A percentile compares a stretch with the other conserved stretches of the same genome.
Evolutionary conservation across 768 basidiomycete genomes (phyloP).

Genomic region (Kwoniella shandongensis): DNA sequence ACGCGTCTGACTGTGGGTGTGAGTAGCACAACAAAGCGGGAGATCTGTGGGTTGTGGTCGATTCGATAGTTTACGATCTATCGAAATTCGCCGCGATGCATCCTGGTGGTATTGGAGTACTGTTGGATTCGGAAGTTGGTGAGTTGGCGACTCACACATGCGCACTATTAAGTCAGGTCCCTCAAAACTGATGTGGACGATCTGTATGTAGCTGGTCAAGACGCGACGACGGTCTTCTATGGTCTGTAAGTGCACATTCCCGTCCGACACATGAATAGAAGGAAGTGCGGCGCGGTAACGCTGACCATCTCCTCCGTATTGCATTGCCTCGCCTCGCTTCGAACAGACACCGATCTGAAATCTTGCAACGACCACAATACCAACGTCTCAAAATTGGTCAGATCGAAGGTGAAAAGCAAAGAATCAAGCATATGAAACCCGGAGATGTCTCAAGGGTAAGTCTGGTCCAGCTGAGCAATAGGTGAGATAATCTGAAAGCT

Average conservation of each 20-base stretch:
- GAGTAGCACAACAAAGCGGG: slow-evolving; percentile 70
- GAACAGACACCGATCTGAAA: slow-evolving; percentile 69
- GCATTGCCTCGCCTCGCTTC: background rate
- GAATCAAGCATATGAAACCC: slow-evolving; percentile 58
- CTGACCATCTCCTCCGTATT: background rate
- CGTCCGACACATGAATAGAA: no score
- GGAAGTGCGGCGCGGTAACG: no score
- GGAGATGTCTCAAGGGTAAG: slow-evolving; percentile 63
- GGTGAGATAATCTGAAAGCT: background rate
- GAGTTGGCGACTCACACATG: no score
- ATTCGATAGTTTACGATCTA: slow-evolving; percentile 79
- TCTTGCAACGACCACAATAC: slow-evolving; percentile 69
- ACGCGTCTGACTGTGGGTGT: background rate
- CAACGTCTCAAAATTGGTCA: slow-evolving; percentile 68
- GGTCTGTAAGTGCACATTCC: slow-evolving; percentile 57
- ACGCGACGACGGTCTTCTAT: slow-evolving; percentile 84
- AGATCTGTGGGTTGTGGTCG: slow-evolving; percentile 85
- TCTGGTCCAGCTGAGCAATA: background rate
- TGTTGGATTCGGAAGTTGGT: slow-evolving; percentile 78
- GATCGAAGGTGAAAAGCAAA: slow-evolving; percentile 64
- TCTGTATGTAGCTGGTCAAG: slow-evolving; percentile 66
- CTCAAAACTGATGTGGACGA: no score
- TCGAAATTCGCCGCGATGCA: slow-evolving; percentile 77
- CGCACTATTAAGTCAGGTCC: no score
- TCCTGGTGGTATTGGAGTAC: slow-evolving; percentile 72